Base-by-base conservation (phyloP, 257 asterid genomes). In the Plantago ovata region DNA sequence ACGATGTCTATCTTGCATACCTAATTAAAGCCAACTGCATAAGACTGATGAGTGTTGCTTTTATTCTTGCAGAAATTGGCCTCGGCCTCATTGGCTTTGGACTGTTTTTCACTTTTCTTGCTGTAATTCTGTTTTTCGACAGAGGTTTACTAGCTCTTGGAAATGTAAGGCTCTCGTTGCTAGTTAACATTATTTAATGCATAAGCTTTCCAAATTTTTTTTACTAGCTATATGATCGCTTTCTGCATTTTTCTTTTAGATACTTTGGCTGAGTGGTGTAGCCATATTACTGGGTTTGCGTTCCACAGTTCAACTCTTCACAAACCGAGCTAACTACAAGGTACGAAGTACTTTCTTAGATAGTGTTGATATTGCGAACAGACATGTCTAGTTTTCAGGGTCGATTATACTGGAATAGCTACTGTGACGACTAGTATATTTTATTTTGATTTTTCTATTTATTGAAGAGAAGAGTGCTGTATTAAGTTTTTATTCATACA, bases 71-170 rank as follows among this genome's bases (percentile, higher is more conserved):
- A 87, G 96, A 82, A 79, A 20, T 84, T 68, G 96, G 96, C 50
- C 75, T 87, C 10, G 96, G 96, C 58, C 84, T 87, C 22, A 68
- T 87, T 49, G 94, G 94, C 23, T 87, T 87, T 70, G 94, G 96
- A 13, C 47, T 84, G 73, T 70, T 84, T 64, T 87, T 87, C 79
- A 47, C 92, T 45, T 87, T 87, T 72, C 94, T 87, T 58, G 92
- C 86, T 40, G 43, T 83, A 56, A 46, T 84, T 70, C 77, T 87
- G 38, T 84, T 87, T 69, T 87, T 87, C 10, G 96, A 87, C 72
- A 84, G 94, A 72, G 96, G 96, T 49, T 78, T 84, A 63, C 94
- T 87, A 42, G 96, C 96, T 51, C 85, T 87, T 69, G 96, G 94
- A 71, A 87, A 87, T 72, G 96, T 87, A 87, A 80, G 92, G 54